Percentiles rank a stretch among this genome's conserved stretches.
Conservation (phyloP, 805 yeast species). For the Maudiozyma barnettii region DNA sequence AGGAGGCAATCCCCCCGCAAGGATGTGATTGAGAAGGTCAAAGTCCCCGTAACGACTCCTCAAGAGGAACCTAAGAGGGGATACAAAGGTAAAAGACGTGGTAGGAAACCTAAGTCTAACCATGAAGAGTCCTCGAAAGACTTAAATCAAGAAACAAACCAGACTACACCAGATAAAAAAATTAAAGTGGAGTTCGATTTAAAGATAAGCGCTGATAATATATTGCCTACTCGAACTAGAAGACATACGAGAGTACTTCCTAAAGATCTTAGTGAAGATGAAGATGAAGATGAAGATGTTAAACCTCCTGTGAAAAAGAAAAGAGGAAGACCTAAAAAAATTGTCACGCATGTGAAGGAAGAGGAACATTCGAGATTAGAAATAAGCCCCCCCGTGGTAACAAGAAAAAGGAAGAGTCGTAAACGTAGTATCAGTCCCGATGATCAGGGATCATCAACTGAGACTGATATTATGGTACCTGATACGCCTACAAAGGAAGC, state of each 20-base stretch:
- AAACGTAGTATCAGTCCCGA: neutral
- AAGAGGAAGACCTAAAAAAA: neutral
- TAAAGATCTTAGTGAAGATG: neutral
- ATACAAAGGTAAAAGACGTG: too few species aligned
- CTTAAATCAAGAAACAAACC: neutral
- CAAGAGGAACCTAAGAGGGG: neutral
- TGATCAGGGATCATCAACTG: neutral
- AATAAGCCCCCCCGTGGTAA: neutral
- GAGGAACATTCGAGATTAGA: neutral
- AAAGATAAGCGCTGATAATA: constrained; percentile 3
- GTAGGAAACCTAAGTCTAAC: neutral
- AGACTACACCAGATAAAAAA: neutral
- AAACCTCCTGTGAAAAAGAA: neutral
- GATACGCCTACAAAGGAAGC: constrained; percentile 8
- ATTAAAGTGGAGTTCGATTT: neutral
- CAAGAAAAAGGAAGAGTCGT: neutral
- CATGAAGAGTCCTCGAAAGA: neutral
- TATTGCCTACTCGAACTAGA: constrained; percentile 2
- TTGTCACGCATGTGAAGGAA: neutral
- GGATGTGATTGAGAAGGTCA: neutral
- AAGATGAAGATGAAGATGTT: neutral
- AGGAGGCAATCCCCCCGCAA: neutral
- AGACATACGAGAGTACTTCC: neutral
- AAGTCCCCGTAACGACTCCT: neutral
- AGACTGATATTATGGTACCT: neutral